Conservation (phyloP, 352 stramenopile genomes). For the Phytopythium vexans region DNA sequence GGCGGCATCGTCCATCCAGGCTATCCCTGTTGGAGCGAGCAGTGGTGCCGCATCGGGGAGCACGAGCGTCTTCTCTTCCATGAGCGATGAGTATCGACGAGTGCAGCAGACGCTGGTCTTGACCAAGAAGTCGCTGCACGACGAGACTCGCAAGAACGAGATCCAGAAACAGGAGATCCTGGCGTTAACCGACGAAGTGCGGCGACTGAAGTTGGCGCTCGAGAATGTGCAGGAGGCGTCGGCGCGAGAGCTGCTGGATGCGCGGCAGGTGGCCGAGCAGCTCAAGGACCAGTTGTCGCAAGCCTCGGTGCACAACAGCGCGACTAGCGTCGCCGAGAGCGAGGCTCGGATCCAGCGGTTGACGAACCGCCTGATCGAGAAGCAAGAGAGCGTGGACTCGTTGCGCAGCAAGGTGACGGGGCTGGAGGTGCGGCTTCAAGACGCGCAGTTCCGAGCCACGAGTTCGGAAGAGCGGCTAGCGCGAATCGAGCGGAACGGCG, state of each 20-base stretch:
- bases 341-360: constrained; percentile 73
- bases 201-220: constrained; percentile 40
- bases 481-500: constrained; percentile 63
- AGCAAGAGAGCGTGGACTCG: constrained; percentile 74
- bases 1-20: not conserved
- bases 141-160: constrained; percentile 62
- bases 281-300: constrained; percentile 49
- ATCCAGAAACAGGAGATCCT: constrained; percentile 66
- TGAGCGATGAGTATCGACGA: constrained; percentile 55
- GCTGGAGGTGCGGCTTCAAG: constrained; percentile 65
- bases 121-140: constrained; percentile 75
- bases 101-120: constrained; percentile 62
- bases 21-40: not conserved
- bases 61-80: constrained; percentile 18
- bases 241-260: constrained; percentile 32
- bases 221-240: constrained; percentile 29
- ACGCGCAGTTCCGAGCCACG: constrained; percentile 40
- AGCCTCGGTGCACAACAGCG: constrained; percentile 17
- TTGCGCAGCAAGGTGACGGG: constrained; percentile 65
- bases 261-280: constrained; percentile 34
- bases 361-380: constrained; percentile 78
- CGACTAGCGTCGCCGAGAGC: constrained; percentile 20
- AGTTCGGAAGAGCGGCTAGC: constrained; percentile 56
- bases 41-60: constrained; percentile 1
- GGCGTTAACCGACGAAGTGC: constrained; percentile 50